Evolutionary conservation across 805 yeast genomes (phyloP), one percentile per base, ranked within the genome.

Genomic region (Saccharomycopsis sp.): DNA sequence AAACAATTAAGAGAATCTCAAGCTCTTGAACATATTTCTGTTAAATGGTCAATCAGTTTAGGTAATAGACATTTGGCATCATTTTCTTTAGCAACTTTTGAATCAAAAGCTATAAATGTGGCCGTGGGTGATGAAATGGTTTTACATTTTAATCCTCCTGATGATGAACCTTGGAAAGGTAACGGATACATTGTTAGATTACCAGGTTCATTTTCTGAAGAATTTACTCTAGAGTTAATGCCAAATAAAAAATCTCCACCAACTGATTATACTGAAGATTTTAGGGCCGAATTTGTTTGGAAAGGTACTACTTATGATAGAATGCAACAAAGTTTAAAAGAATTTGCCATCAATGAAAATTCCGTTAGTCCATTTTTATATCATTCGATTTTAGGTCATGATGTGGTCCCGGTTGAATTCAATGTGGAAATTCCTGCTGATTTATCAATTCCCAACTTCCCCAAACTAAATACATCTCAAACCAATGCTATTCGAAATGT

Each of bases 281-380:
- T 84, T 56, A 74, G 88, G 1, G 87, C 88, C 1, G 89, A 84
- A 51, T 81, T 85, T 55, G 84, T 82, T 39, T 88, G 96, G 96
- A 82, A 82, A 50, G 92, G 89, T 13, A 76, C 79, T 2, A 66
- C 94, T 1, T 87, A 79, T 54, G 78, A 73, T 31, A 71, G 96
- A 52, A 84, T 85, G 92, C 94, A 84, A 61, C 61, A 63, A 17
- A 92, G 95, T 0, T 61, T 88, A 60, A 72, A 67, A 42, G 53
- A 54, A 4, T 84, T 88, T 62, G 96, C 95, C 3, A 62, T 74
- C 6, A 71, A 76, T 39, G 70, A 76, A 37, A 67, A 73, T 49
- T 76, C 87, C 3, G 79, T 84, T 2, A 75, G 86, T 17, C 79
- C 80, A 2, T 79, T 74, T 52, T 63, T 88, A 20, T 85, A 84